phyloP scores from a whole-genome alignment of 768 basidiomycete species.

The Lentinula boryana region DNA sequence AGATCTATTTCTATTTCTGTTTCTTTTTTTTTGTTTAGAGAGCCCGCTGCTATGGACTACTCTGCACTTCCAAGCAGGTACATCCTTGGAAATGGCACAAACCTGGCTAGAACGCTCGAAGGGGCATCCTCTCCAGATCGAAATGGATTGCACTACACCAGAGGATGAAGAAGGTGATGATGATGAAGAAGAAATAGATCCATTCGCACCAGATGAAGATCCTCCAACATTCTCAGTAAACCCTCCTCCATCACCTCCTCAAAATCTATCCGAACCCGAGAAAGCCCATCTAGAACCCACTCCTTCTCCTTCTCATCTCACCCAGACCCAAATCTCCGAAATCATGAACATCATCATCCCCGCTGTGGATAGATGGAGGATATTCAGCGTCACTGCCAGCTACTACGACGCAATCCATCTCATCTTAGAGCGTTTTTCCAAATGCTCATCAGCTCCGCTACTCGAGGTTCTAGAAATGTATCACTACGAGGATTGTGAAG shows the following conservation, averaged over 20 bases:
- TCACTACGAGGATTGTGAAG: constrained; percentile 46
- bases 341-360: constrained; percentile 15
- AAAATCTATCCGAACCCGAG: background rate
- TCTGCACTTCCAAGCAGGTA: constrained; percentile 23
- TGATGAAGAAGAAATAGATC: constrained; percentile 19
- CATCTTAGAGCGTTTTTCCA: constrained; percentile 17
- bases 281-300: background rate
- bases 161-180: background rate
- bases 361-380: constrained; percentile 20
- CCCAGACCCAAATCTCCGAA: background rate
- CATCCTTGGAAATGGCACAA: constrained; percentile 17
- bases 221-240: background rate
- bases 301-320: constrained; percentile 1
- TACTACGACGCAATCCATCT: constrained; percentile 16
- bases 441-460: constrained; percentile 15
- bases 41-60: constrained; percentile 34
- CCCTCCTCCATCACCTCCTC: background rate
- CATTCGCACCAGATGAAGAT: constrained; percentile 6
- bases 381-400: constrained; percentile 19
- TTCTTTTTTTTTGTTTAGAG: no score
- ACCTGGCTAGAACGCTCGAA: constrained; percentile 26
- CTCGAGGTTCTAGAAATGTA: constrained; percentile 42
- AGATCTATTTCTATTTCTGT: no score
- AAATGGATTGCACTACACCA: constrained; percentile 12
- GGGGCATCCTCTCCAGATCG: constrained; percentile 20